Conservation (phyloP, 768 basidiomycete genomes). For the Boletellus ananas region DNA sequence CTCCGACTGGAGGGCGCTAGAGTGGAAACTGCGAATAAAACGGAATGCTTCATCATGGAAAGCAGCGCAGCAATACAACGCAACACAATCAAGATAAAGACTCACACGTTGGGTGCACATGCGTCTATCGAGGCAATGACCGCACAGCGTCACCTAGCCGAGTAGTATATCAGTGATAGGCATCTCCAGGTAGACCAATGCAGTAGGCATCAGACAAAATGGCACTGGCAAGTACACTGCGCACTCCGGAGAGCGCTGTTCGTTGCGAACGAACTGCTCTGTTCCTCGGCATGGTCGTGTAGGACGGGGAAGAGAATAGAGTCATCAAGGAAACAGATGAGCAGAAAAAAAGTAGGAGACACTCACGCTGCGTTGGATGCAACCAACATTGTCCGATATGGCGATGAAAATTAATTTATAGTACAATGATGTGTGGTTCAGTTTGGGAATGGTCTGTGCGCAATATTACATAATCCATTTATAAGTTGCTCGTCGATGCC, state of each 20-base stretch:
- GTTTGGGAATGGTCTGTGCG: slow-evolving; percentile 33
- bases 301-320: slow-evolving; percentile 90
- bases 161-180: slow-evolving; percentile 13
- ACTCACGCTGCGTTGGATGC: slow-evolving; percentile 13
- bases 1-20: slow-evolving; percentile 62
- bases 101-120: slow-evolving; percentile 19
- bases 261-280: slow-evolving; percentile 80
- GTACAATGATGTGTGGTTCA: slow-evolving; percentile 18
- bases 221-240: slow-evolving; percentile 88
- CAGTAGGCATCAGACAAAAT: slow-evolving; percentile 62
- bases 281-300: slow-evolving; percentile 84
- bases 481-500: slow-evolving; percentile 3
- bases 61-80: slow-evolving; percentile 16
- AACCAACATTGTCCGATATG: neutral
- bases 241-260: slow-evolving; percentile 57
- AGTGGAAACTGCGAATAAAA: slow-evolving; percentile 88
- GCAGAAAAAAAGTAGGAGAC: neutral
- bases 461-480: slow-evolving; percentile 24
- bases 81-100: slow-evolving; percentile 7
- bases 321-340: slow-evolving; percentile 46
- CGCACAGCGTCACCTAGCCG: neutral
- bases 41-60: slow-evolving; percentile 55
- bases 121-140: neutral
- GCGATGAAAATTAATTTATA: slow-evolving; percentile 32
- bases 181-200: neutral